These are phyloP conservation scores for Akanthomyces lecanii DNA, from an alignment of 2,329 filamentous ascomycete genomes.

Conservation along the genomic window DNA sequence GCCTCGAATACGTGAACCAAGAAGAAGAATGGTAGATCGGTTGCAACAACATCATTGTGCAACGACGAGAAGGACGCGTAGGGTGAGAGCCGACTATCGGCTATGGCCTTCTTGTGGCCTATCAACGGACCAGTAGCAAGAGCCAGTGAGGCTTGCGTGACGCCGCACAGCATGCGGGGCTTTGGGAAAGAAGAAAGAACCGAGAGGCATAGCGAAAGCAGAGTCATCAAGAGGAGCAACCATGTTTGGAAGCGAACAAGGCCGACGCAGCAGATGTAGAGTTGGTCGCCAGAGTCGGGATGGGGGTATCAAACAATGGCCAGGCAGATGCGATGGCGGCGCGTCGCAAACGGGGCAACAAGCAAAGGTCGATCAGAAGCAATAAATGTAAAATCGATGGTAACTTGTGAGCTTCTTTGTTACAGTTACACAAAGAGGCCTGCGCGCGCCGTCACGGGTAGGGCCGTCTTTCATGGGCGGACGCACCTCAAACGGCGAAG, in stretches of 20 bases:
- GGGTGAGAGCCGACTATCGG: not conserved
- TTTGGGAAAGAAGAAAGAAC: not conserved
- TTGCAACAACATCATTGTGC: not conserved
- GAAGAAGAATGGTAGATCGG: not conserved
- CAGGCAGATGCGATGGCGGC: no score
- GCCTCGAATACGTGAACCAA: not conserved
- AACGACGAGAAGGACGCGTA: not conserved
- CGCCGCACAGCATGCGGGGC: not conserved
- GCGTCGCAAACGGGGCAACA: no score
- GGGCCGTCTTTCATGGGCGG: not conserved
- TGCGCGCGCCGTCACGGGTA: not conserved
- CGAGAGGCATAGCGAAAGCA: not conserved
- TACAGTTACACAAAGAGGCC: not conserved
- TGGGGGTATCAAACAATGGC: no score
- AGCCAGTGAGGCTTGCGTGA: not conserved
- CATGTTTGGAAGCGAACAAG: not conserved
- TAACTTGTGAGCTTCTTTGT: not conserved
- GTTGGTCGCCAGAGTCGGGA: not conserved
- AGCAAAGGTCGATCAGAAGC: no score
- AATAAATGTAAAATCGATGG: no score
- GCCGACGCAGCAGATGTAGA: not conserved
- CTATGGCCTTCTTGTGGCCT: not conserved
- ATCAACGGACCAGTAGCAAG: not conserved
- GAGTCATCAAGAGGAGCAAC: no score
- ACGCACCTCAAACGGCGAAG: not conserved